Evolutionary conservation across 2,329 filamentous ascomycete genomes (phyloP), one percentile per base, ranked within the genome.

Genomic region (Xylariaceae sp.): DNA sequence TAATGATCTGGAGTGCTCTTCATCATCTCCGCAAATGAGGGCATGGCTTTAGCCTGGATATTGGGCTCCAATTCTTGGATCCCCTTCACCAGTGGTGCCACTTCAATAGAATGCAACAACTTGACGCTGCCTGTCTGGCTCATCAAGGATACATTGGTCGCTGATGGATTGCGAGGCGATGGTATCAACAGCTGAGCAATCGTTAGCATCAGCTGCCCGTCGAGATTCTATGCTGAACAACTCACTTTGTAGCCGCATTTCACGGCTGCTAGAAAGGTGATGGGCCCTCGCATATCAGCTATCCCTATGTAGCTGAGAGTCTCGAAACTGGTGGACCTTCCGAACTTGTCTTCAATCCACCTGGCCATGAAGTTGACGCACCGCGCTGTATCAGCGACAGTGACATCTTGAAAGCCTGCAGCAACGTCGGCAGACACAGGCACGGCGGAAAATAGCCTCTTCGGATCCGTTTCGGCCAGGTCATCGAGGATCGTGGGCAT

Each of bases 201-300:
- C 12, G 21, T 23, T 23, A 23, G 21, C 7, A n/a, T n/a, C n/a
- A n/a, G n/a, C n/a, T n/a, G n/a, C n/a, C n/a, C n/a, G n/a, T n/a
- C n/a, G n/a, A n/a, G n/a, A n/a, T n/a, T n/a, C n/a, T n/a, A n/a
- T n/a, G n/a, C n/a, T 23, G 21, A 23, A 19, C 5, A 14, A 8
- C 18, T 25, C 11, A 44, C 55, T 25, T 55, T 57, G 29, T 59
- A 57, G 3, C 58, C 58, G 19, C 50, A 52, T 37, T 60, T 60
- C 27, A 59, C 52, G 21, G 45, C 53, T 5, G 57, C 58, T 17
- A 57, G 36, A 9, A 58, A 40, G 4, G 49, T 42, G 24, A 58
- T 50, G 14, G 46, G 50, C 16, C 52, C 43, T 8, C 56, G 50
- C 15, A 58, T 36, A 35, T 60, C 57, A 9, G 40, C 33, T 10